Base-by-base conservation (phyloP, 306 rosid genomes). In the Rosa persica region DNA sequence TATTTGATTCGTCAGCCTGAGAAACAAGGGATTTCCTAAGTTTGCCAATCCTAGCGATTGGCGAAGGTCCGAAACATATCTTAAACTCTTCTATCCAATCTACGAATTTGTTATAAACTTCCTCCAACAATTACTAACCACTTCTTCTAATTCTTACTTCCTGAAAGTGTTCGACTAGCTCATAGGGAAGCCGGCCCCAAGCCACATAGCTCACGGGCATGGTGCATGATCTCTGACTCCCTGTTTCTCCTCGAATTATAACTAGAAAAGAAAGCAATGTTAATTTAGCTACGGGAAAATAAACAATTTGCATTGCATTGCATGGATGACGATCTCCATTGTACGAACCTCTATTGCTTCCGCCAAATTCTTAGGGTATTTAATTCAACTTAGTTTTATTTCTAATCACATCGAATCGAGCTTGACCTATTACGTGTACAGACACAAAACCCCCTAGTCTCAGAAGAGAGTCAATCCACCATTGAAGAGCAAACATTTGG, bases 391-490 rank as follows among this genome's bases (percentile, higher is more conserved):
- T 55, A 54, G 22, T 12, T 72, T 7, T 54, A 3, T 16, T 4
- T 6, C 15, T 66, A 47, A 70, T 58, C 60, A 27, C 72, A 1
- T 70, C 69, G 58, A 19, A 16, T 58, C 52, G 38, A 40, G 4
- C 16, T 34, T 23, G 19, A 23, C 8, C 20, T 8, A 49, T 68
- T 67, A 82, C 88, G 88, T 87, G 89, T 80, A 82, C 25, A 38
- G 38, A 52, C 25, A 62, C 70, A 43, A 73, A 8, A 30, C 54
- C 40, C 70, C 2, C 0, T 38, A 15, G 30, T 22, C 68, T 16
- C 30, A 3, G 43, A 65, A 65, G 20, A n/a, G n/a, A 20, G 42
- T 60, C 15, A 54, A 58, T 74, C 61, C 55, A 77, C 39, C 76
- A 66, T 81, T n/a, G 47, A 75, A 46, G 67, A 40, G 36, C 47